Evolutionary conservation across 495 filamentous ascomycete species (phyloP), one percentile per base, ranked within the genome.

Genomic region (Clohesyomyces aquaticus): DNA sequence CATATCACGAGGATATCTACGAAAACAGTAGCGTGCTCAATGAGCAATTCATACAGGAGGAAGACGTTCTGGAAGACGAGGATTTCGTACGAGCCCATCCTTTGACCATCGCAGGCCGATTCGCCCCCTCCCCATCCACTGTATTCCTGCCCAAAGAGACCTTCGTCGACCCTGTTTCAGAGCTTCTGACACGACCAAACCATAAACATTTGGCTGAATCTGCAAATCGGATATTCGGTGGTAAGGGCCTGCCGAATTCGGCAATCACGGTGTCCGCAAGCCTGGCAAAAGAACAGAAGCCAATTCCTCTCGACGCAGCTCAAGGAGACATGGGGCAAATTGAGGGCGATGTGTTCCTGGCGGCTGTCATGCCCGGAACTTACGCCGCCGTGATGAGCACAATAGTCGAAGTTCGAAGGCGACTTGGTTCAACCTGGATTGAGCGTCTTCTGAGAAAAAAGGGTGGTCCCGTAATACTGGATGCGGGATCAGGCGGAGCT

Each of bases 401-500:
- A 8, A 68, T 98, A 28, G 88, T 90, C 0, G 94, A 98, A 77
- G 79, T 92, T 14, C 87, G 94, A 32, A 92, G 92, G 71, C 85
- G 94, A 14, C 77, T 98, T 25, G 94, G 94, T 21, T 77, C 84
- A 0, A 77, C 87, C 16, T 98, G 94, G 94, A 75, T 96, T 19
- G 80, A 84, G 21, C 76, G 79, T 32, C 77, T 96, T 22, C 77
- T 96, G 4, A 74, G 77, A 0, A 85, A 86, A 72, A 82, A 82
- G 55, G 83, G 80, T n/a, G 88, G 90, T 0, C 88, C 92, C 3
- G 84, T 86, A 38, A 81, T 97, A 14, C 82, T 98, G 3, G 94
- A 98, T 77, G 88, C 88, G 32, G 91, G 93, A 16, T 84, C 84
- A 22, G 95, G 86, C 35, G 94, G 94, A 22, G 95, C 91, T 11